Conservation (phyloP, 1,139 yeast species). For the Candida buenavistaensis region DNA sequence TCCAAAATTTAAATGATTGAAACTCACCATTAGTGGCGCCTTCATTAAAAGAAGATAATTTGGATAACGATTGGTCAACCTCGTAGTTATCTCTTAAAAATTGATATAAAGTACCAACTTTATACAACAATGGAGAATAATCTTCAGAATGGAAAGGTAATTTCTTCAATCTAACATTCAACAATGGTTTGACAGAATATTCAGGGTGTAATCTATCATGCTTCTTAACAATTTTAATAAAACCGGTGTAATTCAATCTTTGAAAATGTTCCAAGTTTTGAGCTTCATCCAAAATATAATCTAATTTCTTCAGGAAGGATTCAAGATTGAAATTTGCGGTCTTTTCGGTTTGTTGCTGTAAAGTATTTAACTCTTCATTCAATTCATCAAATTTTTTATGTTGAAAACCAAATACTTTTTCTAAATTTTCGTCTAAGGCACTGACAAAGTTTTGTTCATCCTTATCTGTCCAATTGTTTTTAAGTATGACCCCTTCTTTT, state of each 20-base stretch:
- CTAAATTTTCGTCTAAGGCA: constrained; percentile 80
- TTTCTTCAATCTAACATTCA: constrained; percentile 82
- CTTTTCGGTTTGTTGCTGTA: constrained; percentile 52
- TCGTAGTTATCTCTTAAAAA: constrained; percentile 70
- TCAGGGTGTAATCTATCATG: constrained; percentile 88
- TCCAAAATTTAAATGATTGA: constrained; percentile 89
- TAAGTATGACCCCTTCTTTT: constrained; percentile 70
- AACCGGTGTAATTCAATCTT: constrained; percentile 90
- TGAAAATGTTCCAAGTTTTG: constrained; percentile 89
- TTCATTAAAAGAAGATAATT: constrained; percentile 49
- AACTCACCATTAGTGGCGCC: constrained; percentile 54
- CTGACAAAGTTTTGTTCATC: constrained; percentile 85
- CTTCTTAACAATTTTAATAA: constrained; percentile 89
- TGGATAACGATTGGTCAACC: constrained; percentile 32
- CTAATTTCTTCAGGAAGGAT: constrained; percentile 64
- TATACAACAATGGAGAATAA: constrained; percentile 85
- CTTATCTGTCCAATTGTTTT: constrained; percentile 65
- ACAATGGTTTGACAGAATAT: constrained; percentile 83
- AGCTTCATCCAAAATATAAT: constrained; percentile 70
- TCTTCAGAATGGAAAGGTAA: constrained; percentile 95
- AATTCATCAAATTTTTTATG: constrained; percentile 67
- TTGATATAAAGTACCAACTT: constrained; percentile 78
- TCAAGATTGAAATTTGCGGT: constrained; percentile 50
- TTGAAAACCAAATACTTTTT: constrained; percentile 91
- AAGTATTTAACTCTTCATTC: constrained; percentile 58